Conservation (phyloP, 2,329 filamentous ascomycete species). For the Verruconis gallopava region DNA sequence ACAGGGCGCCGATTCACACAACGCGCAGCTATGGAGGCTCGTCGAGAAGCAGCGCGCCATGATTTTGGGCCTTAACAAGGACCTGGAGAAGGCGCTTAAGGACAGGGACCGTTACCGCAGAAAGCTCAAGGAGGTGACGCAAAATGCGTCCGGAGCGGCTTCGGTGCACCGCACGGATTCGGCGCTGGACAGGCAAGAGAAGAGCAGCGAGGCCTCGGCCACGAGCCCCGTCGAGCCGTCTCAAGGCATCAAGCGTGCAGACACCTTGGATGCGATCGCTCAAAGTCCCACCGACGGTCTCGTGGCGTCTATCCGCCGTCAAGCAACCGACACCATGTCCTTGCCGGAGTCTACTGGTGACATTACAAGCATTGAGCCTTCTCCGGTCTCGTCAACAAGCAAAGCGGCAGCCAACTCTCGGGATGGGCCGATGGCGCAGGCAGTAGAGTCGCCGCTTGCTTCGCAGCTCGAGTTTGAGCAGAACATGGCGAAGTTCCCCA, state of each 20-base stretch:
- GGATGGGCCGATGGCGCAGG: conserved; percentile 1
- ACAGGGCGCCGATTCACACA: conserved; percentile 75
- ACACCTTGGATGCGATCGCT: neutral
- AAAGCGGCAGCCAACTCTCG: neutral
- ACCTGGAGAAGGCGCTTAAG: conserved; percentile 78
- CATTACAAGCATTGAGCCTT: conserved; percentile 5
- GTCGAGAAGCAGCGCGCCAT: conserved; percentile 94
- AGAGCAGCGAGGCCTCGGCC: neutral
- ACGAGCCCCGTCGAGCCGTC: neutral
- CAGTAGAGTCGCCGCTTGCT: neutral
- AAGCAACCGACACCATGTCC: conserved; percentile 4
- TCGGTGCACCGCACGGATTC: conserved; percentile 21
- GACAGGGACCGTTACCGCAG: conserved; percentile 91
- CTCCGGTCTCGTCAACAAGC: conserved; percentile 5
- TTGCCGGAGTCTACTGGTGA: conserved; percentile 1
- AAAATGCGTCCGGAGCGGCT: conserved; percentile 27
- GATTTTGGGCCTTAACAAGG: conserved; percentile 87
- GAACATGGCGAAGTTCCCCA: neutral
- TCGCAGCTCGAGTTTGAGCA: neutral
- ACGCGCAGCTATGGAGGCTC: conserved; percentile 83
- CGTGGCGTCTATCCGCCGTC: neutral
- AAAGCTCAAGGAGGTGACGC: conserved; percentile 67
- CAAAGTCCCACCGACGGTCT: neutral
- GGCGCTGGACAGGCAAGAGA: conserved; percentile 22
- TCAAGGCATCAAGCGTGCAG: neutral